phyloP scores from a whole-genome alignment of 176 grass and related monocot genomes.

The barley (Hordeum vulgare) region MorexV3_pseudomolecules_assembly NC_058524.1:497339028-497339527 shows the following conservation, averaged over 20 bases:
- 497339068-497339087: constrained; percentile 55
- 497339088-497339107: not conserved
- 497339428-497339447: constrained; percentile 44
- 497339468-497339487: constrained; percentile 14
- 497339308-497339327: not conserved
- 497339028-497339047: constrained; percentile 48
- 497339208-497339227: constrained; percentile 70
- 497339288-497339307: not conserved
- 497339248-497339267: not conserved
- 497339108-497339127: not conserved
- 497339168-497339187: constrained; percentile 65
- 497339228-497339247: constrained; percentile 44
- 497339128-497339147: not conserved
- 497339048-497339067: constrained; percentile 49
- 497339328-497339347: constrained; percentile 42
- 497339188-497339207: constrained; percentile 77
- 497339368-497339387: constrained; percentile 29
- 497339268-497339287: not conserved
- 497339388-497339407: constrained; percentile 41
- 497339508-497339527: not conserved
- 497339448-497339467: constrained; percentile 40
- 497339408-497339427: constrained; percentile 45
- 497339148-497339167: not conserved
- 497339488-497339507: not conserved
- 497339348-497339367: constrained; percentile 50